Percentiles rank a stretch among this genome's conserved stretches.
These are phyloP conservation scores for Crucibulum parvulum DNA, from an alignment of 1,284 basidiomycete genomes.

Conservation along the genomic window DNA sequence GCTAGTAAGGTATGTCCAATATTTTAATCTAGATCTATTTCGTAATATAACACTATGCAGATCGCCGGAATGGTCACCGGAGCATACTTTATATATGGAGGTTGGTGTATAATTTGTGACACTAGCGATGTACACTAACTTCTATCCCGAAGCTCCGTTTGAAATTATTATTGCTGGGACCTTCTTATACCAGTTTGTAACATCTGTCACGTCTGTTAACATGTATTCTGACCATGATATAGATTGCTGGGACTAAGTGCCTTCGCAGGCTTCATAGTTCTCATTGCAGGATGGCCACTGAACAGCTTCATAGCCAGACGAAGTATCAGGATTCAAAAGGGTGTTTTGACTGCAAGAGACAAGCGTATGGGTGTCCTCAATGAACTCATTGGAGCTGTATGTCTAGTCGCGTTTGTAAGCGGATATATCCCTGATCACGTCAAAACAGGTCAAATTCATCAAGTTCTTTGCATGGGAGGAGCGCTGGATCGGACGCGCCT, in stretches of 20 bases:
- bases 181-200: slow-evolving; percentile 81
- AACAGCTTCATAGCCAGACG: slow-evolving; percentile 71
- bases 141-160: slow-evolving; percentile 61
- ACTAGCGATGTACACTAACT: neutral
- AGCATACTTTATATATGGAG: slow-evolving; percentile 72
- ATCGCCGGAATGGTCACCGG: slow-evolving; percentile 51
- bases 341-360: slow-evolving; percentile 77
- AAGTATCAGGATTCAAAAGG: slow-evolving; percentile 76
- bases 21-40: neutral
- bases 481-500: slow-evolving; percentile 68
- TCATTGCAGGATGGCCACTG: slow-evolving; percentile 77
- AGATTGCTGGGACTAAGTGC: slow-evolving; percentile 86
- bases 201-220: neutral
- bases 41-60: neutral
- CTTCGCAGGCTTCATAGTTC: slow-evolving; percentile 81
- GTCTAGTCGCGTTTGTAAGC: slow-evolving; percentile 13
- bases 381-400: slow-evolving; percentile 80
- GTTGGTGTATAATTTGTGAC: slow-evolving; percentile 34
- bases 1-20: slow-evolving; percentile 51
- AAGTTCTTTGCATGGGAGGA: slow-evolving; percentile 90
- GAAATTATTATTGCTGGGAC: slow-evolving; percentile 80
- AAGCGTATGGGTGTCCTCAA: slow-evolving; percentile 88
- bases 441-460: slow-evolving; percentile 73
- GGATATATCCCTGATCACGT: too few species aligned
- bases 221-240: slow-evolving; percentile 4